These are phyloP conservation scores for Curvularia sp. DNA, from an alignment of 2,329 filamentous ascomycete genomes.

Conservation along the genomic window DNA sequence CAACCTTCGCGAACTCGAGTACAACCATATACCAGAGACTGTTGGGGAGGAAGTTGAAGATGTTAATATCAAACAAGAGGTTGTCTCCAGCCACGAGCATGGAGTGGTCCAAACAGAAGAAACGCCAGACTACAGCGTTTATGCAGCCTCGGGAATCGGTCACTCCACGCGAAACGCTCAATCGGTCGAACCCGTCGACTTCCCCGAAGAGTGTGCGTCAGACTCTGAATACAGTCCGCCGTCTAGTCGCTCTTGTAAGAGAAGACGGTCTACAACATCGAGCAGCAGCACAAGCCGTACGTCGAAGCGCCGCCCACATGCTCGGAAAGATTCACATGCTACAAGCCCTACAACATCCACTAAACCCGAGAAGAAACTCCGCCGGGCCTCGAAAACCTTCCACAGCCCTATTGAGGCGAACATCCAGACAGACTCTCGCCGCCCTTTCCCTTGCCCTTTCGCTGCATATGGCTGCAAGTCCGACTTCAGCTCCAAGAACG, in stretches of 20 bases:
- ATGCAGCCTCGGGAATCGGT: conserved; percentile 39
- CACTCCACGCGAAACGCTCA: conserved; percentile 46
- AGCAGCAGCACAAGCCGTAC: conserved; percentile 27
- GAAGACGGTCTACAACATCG: conserved; percentile 39
- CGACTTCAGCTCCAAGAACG: conserved; percentile 83
- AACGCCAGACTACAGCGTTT: conserved; percentile 20
- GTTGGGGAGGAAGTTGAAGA: conserved; percentile 37
- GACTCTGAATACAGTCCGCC: conserved; percentile 49
- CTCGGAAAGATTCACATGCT: conserved; percentile 32
- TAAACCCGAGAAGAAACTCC: conserved; percentile 31
- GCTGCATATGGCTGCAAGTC: conserved; percentile 75
- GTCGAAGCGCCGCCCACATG: conserved; percentile 29
- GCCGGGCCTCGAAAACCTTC: conserved; percentile 20
- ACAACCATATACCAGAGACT: conserved; percentile 38
- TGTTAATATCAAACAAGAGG: conserved; percentile 34
- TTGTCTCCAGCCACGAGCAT: conserved; percentile 28
- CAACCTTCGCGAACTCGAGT: conserved; percentile 44
- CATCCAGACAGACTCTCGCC: conserved; percentile 35
- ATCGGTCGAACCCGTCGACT: conserved; percentile 45
- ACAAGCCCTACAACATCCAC: conserved; percentile 14
- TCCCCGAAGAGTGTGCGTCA: conserved; percentile 39
- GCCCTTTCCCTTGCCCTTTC: conserved; percentile 79
- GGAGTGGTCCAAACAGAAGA: conserved; percentile 26
- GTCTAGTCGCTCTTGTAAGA: conserved; percentile 27
- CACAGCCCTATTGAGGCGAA: conserved; percentile 21